Evolutionary conservation across 2,329 filamentous ascomycete genomes (phyloP), one percentile per base, ranked within the genome.

Genomic region (Aspergillus flavus): DNA sequence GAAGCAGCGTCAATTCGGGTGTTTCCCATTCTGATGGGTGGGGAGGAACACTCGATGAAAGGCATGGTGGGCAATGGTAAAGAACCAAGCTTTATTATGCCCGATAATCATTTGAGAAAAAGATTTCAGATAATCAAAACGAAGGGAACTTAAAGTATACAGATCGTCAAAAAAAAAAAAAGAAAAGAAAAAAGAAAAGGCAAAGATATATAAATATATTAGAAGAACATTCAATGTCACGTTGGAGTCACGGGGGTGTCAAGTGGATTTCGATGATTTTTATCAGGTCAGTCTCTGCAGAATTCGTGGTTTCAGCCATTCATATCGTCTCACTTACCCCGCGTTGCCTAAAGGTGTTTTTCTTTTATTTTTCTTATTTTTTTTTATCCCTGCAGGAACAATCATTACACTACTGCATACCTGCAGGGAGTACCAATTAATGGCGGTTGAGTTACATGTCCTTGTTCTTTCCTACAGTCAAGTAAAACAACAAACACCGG

Each of bases 371-470:
- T 30, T 11, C 16, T 30, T 30, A 9, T 26, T 30, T 28, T 50
- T 50, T 50, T 50, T 50, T 50, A 55, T 55, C 52, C 52, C 52
- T 55, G 52, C 52, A 55, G 52, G 52, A 39, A 55, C 52, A 55
- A 55, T 55, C 32, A 55, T 21, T 55, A 39, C 32, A 39, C 52
- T 55, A 55, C 32, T 55, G 32, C 52, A 55, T 36, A 39, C 52
- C 39, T 55, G 52, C 52, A 39, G 34, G 50, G 6, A 23, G 11
- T 39, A n/a, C 19, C 19, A 30, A 23, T n/a, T 54, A 21, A 16
- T 55, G 34, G 21, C 34, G 32, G 10, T 55, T 39, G n/a, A 32
- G 48, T 34, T 34, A 32, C 28, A 34, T 32, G 28, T 30, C 11
- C 21, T 52, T 12, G 19, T 34, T 48, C 11, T 28, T 23, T 26